A percentile compares a stretch with the other conserved stretches of the same genome.
Conservation (phyloP, 2,329 filamentous ascomycete genomes). For the Penicillium olsonii region DNA sequence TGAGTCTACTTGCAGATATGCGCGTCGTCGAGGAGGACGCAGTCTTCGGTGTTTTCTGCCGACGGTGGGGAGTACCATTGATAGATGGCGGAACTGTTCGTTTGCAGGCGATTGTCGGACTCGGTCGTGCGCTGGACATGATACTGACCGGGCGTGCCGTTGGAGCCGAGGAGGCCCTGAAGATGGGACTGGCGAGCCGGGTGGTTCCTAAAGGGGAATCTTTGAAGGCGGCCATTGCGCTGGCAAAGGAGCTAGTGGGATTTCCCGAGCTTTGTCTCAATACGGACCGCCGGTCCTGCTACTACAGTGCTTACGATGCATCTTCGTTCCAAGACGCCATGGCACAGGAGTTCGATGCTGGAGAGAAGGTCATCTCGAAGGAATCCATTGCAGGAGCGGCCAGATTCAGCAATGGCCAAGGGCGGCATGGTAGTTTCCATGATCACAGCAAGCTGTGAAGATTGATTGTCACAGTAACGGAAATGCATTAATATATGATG, state of each 20-base stretch:
- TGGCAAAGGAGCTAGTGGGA: conserved; percentile 50
- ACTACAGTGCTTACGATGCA: conserved; percentile 54
- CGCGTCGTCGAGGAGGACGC: conserved; percentile 56
- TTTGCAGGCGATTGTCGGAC: conserved; percentile 53
- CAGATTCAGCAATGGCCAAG: conserved; percentile 19
- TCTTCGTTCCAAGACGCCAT: conserved; percentile 52
- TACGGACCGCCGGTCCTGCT: conserved; percentile 50
- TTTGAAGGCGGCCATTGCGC: conserved; percentile 50
- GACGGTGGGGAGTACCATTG: conserved; percentile 55
- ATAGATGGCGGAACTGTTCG: conserved; percentile 58
- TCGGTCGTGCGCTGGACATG: conserved; percentile 58
- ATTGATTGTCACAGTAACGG: background rate
- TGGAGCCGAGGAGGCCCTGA: conserved; percentile 51
- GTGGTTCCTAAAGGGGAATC: conserved; percentile 55
- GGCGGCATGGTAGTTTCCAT: conserved; percentile 21
- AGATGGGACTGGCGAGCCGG: conserved; percentile 56
- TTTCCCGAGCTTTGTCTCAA: conserved; percentile 59
- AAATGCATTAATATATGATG: conserved; percentile 16
- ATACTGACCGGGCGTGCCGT: conserved; percentile 57
- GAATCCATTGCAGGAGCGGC: conserved; percentile 21
- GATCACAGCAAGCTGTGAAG: conserved; percentile 18
- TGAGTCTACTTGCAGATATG: conserved; percentile 56
- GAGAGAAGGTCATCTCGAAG: conserved; percentile 17
- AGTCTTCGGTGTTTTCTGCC: conserved; percentile 58
- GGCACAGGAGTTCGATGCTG: conserved; percentile 16